Percentiles rank a stretch among this genome's conserved stretches.
Evolutionary conservation across 768 basidiomycete genomes (phyloP).

Genomic region (Psilocybe azurescens): DNA sequence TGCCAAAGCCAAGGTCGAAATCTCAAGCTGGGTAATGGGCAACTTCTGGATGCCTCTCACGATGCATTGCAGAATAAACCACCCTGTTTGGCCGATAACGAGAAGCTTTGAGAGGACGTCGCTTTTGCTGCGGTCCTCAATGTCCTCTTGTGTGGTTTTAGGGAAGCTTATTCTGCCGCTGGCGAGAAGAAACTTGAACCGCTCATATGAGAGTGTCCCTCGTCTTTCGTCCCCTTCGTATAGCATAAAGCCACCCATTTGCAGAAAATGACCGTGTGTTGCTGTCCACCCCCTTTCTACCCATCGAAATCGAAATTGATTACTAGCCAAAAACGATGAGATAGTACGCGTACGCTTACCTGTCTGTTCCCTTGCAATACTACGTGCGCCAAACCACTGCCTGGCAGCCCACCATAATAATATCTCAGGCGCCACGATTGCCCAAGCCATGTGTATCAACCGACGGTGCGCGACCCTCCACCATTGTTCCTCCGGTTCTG

Average conservation of each 20-base stretch:
- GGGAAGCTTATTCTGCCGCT: constrained; percentile 11
- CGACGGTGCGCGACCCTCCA: not conserved
- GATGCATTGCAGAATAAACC: constrained; percentile 38
- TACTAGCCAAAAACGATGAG: too few species aligned
- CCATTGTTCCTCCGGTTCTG: not conserved
- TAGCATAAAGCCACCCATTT: constrained; percentile 18
- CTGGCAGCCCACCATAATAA: constrained; percentile 1
- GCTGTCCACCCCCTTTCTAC: constrained; percentile 4
- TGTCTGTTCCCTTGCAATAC: not conserved
- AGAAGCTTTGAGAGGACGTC: constrained; percentile 38
- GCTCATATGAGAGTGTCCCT: not conserved
- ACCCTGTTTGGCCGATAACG: constrained; percentile 34
- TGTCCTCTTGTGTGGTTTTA: constrained; percentile 9
- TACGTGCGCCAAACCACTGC: constrained; percentile 1
- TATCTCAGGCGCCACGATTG: not conserved
- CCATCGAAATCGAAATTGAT: too few species aligned
- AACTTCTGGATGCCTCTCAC: constrained; percentile 22
- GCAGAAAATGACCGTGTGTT: constrained; percentile 14
- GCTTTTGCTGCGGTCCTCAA: constrained; percentile 32
- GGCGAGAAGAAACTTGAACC: not conserved
- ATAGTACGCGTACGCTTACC: not conserved
- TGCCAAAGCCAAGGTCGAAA: constrained; percentile 36
- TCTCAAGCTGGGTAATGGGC: constrained; percentile 36
- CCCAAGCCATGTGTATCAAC: not conserved
- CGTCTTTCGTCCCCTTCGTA: not conserved